These are phyloP conservation scores for Solanum acaule DNA, from an alignment of 257 asterid genomes.

Conservation along the genomic window DNA sequence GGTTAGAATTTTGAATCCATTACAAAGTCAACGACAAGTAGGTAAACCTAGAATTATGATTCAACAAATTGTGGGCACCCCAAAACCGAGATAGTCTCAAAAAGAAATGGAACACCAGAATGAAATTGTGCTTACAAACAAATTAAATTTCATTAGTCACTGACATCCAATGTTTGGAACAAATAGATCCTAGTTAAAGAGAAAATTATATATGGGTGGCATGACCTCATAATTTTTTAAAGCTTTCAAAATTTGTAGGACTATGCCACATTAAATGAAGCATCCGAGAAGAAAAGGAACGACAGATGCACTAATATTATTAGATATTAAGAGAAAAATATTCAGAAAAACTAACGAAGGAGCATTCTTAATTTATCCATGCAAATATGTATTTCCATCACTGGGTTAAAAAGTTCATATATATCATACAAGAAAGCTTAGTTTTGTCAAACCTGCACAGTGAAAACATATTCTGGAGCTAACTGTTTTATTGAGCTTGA, in stretches of 20 bases:
- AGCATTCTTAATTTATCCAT: background rate
- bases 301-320: background rate
- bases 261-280: background rate
- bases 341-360: background rate
- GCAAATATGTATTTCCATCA: background rate
- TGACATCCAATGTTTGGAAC: background rate
- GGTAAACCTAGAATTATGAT: background rate
- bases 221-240: background rate
- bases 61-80: background rate
- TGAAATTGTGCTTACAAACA: background rate
- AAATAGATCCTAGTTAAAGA: background rate
- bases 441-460: slow-evolving; percentile 61
- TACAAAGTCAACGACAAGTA: background rate
- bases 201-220: background rate
- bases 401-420: background rate
- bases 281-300: background rate
- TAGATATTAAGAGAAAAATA: background rate
- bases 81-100: background rate
- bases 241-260: background rate
- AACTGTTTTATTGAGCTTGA: slow-evolving; percentile 57
- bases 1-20: background rate
- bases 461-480: slow-evolving; percentile 62
- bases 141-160: background rate
- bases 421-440: background rate
- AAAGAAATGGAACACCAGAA: background rate